Conservation (phyloP, 164 flowering plant species). For the Liriodendron chinense region DNA sequence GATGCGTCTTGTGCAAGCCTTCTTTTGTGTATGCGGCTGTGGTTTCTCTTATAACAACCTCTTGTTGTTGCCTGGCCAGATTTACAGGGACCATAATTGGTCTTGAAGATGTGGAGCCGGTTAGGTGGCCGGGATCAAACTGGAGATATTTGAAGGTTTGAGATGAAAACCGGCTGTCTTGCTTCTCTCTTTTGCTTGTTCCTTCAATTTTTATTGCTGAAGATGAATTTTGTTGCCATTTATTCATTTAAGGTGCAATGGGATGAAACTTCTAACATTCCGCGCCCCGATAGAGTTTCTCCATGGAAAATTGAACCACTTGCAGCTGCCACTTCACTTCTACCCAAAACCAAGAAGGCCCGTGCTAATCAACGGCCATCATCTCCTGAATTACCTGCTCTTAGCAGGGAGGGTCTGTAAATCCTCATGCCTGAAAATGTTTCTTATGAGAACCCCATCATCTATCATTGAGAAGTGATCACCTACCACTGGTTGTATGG, state of each 20-base stretch:
- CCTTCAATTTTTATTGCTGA: neutral
- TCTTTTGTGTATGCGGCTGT: neutral
- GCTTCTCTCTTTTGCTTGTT: neutral
- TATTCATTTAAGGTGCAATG: slow-evolving; percentile 44
- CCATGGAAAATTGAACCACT: slow-evolving; percentile 51
- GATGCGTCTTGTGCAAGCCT: neutral
- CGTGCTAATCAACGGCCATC: slow-evolving; percentile 12
- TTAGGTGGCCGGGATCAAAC: slow-evolving; percentile 54
- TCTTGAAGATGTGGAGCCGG: slow-evolving; percentile 38
- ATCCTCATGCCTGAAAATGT: neutral
- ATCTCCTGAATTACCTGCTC: slow-evolving; percentile 17
- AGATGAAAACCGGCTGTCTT: neutral
- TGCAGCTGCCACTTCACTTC: slow-evolving; percentile 11
- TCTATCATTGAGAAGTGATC: neutral
- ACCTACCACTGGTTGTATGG: neutral
- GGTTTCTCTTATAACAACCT: neutral
- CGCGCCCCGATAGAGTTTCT: slow-evolving; percentile 42
- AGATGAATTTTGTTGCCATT: neutral
- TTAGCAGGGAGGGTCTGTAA: slow-evolving; percentile 32
- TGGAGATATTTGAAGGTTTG: slow-evolving; percentile 57
- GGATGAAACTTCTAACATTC: slow-evolving; percentile 34
- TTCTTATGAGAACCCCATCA: neutral
- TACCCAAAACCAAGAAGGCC: slow-evolving; percentile 26
- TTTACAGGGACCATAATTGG: slow-evolving; percentile 42
- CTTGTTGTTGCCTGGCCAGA: slow-evolving; percentile 24